These are phyloP conservation scores for Periconia sp. DNA, from an alignment of 2,329 filamentous ascomycete species.

Conservation along the genomic window DNA sequence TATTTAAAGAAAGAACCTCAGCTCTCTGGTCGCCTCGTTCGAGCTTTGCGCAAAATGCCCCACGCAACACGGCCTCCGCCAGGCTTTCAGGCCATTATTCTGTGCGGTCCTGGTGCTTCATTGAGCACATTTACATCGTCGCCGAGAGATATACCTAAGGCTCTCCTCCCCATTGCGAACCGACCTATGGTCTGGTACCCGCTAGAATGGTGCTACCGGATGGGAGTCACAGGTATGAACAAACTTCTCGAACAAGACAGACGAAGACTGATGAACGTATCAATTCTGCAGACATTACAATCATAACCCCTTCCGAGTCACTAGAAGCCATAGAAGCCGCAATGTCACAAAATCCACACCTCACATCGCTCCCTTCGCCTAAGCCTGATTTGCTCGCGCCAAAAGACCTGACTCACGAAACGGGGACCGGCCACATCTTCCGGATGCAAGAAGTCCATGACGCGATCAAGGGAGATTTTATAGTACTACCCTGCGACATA, in stretches of 20 bases:
- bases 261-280: constrained; percentile 5
- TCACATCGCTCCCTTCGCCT: constrained; percentile 75
- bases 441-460: constrained; percentile 80
- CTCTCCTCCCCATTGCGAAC: constrained; percentile 81
- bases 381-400: constrained; percentile 80
- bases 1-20: no score
- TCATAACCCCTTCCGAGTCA: constrained; percentile 64
- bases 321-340: constrained; percentile 71
- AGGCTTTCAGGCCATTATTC: constrained; percentile 81
- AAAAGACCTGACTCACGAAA: constrained; percentile 76
- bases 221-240: constrained; percentile 73
- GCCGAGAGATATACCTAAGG: constrained; percentile 81
- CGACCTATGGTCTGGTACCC: constrained; percentile 91
- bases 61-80: constrained; percentile 77
- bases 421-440: constrained; percentile 87
- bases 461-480: constrained; percentile 83
- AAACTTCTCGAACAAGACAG: neutral
- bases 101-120: constrained; percentile 82
- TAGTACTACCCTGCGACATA: constrained; percentile 90
- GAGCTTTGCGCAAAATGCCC: constrained; percentile 62
- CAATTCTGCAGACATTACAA: constrained; percentile 54
- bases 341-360: constrained; percentile 76
- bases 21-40: no score
- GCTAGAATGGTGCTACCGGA: constrained; percentile 82
- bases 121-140: constrained; percentile 84